These are phyloP conservation scores for Malassezia japonica DNA, from an alignment of 1,284 basidiomycete species.

Conservation along the genomic window DNA sequence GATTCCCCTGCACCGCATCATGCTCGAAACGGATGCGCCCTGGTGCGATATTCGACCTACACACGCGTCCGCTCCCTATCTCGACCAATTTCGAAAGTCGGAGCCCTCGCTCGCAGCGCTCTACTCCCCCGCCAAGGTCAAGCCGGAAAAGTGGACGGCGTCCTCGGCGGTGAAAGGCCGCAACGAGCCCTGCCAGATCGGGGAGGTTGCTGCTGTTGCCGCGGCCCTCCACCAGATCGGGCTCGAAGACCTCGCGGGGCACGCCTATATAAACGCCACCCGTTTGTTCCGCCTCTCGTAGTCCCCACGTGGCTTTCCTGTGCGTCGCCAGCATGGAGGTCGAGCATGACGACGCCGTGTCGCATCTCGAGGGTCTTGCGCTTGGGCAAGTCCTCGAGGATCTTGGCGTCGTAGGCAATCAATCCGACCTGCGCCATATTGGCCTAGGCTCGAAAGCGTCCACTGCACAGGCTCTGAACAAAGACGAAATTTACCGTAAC, in stretches of 20 bases:
- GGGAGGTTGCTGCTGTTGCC: slow-evolving; percentile 68
- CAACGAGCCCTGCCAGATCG: slow-evolving; percentile 68
- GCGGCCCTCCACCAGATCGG: slow-evolving; percentile 56
- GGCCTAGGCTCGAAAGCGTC: slow-evolving; percentile 14
- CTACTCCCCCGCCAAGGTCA: slow-evolving; percentile 57
- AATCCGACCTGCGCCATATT: slow-evolving; percentile 18
- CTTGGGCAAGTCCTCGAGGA: slow-evolving; percentile 44
- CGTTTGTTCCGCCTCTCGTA: slow-evolving; percentile 25
- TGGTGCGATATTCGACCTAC: slow-evolving; percentile 73
- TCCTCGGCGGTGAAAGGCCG: slow-evolving; percentile 68
- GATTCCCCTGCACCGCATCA: slow-evolving; percentile 59
- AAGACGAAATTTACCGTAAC: slow-evolving; percentile 46
- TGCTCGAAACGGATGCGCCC: slow-evolving; percentile 61
- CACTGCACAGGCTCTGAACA: slow-evolving; percentile 20
- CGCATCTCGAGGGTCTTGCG: slow-evolving; percentile 40
- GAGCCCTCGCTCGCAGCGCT: slow-evolving; percentile 51
- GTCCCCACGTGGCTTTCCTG: not conserved
- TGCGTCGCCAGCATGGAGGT: slow-evolving; percentile 26
- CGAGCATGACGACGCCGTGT: slow-evolving; percentile 37
- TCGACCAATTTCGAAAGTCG: slow-evolving; percentile 53
- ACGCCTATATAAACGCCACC: slow-evolving; percentile 27
- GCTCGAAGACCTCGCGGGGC: slow-evolving; percentile 56
- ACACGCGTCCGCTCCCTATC: slow-evolving; percentile 60
- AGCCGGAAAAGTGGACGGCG: slow-evolving; percentile 59
- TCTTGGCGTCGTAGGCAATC: slow-evolving; percentile 29